phyloP scores from a whole-genome alignment of 2,329 filamentous ascomycete species.

The Acrocalymma vagum region DNA sequence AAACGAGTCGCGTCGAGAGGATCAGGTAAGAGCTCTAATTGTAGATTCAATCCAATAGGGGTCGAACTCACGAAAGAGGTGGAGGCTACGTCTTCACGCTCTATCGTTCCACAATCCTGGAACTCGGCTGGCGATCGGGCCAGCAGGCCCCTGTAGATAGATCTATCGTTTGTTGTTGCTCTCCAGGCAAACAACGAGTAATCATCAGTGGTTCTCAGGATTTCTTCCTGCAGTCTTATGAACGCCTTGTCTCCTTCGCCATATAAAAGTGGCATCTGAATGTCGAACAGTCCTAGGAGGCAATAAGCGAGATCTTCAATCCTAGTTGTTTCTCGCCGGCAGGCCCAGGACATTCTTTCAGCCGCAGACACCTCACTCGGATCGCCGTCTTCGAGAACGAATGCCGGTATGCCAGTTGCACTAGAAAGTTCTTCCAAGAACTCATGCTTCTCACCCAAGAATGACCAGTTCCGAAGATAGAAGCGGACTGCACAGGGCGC shows the following conservation, averaged over 20 bases:
- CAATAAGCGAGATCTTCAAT: conserved; percentile 40
- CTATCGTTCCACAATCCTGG: conserved; percentile 24
- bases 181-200: conserved; percentile 38
- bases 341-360: conserved; percentile 40
- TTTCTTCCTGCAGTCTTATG: conserved; percentile 35
- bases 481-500: conserved; percentile 33
- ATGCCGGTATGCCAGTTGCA: conserved; percentile 34
- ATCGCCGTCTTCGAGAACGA: conserved; percentile 26
- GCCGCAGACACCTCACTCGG: conserved; percentile 30
- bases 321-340: conserved; percentile 32
- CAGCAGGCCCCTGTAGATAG: conserved; percentile 32
- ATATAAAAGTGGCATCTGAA: conserved; percentile 39
- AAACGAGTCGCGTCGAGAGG: conserved; percentile 20
- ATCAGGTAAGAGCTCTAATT: conserved; percentile 30
- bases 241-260: conserved; percentile 40
- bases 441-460: conserved; percentile 35
- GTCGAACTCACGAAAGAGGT: conserved; percentile 27
- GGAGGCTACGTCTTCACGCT: conserved; percentile 27
- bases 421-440: conserved; percentile 30
- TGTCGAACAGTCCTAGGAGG: conserved; percentile 40
- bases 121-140: conserved; percentile 33
- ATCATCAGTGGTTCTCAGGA: conserved; percentile 36
- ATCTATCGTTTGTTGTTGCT: conserved; percentile 18
- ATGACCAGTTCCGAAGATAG: conserved; percentile 32
- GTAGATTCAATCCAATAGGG: conserved; percentile 30